Evolutionary conservation across 306 rosid genomes (phyloP), one percentile per base, ranked within the genome.

Genomic region (Corylus avellana): DNA sequence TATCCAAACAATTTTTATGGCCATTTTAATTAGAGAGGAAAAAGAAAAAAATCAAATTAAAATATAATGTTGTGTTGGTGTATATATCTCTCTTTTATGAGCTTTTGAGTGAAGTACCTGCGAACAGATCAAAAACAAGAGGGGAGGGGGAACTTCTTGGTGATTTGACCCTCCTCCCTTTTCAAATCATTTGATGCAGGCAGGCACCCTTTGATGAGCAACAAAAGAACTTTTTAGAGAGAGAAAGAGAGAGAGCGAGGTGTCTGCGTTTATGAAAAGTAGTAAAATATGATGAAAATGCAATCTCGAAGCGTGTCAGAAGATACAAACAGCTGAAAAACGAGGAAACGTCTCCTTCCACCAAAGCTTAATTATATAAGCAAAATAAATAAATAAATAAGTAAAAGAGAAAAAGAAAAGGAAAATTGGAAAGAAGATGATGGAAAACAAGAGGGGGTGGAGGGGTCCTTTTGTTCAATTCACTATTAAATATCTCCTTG

Each of bases 331-430:
- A 84, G 90, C 84, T 79, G 93, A 84, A 85, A 87, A 87, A 91
- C 89, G 94, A 92, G 97, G 90, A 92, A 88, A 91, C 88, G 93
- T 92, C 93, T 90, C 55, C 97, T 89, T 92, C 97, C 82, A 78
- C 88, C 78, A 78, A 82, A 81, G 89, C 83, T 89, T 66, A 75
- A 81, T 78, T 75, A 32, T 32, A 32, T 32, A 32, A 32, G 35
- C 35, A 32, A 32, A 32, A 32, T 1, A 32, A 32, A 32, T 1
- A 32, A 39, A 39, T 37, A 37, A 39, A 4, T 3, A 37, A 3
- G 10, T 3, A 39, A 39, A 39, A 39, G 4, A 3, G 10, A 18
- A 18, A 50, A 72, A 12, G 39, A 42, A 35, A 32, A 32, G 35
- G 8, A 39, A 22, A 22, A 3, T 46, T 8, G 62, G 27, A 39